A percentile compares a stretch with the other conserved stretches of the same genome.
These are phyloP conservation scores for Lactifluus pinguis DNA, from an alignment of 768 basidiomycete genomes.

Conservation along the genomic window DNA sequence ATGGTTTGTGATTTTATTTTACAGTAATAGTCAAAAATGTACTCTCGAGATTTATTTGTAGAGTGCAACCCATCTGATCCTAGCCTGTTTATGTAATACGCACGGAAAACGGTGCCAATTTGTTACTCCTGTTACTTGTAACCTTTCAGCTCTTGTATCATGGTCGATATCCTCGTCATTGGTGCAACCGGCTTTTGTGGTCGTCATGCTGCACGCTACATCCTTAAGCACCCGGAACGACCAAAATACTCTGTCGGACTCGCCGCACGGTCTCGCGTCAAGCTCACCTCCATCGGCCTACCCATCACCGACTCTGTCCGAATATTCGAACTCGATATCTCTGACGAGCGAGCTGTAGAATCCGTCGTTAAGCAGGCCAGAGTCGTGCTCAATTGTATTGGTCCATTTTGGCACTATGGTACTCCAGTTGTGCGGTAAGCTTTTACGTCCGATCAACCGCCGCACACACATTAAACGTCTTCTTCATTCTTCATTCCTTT, in stretches of 20 bases:
- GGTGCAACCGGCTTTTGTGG: constrained; percentile 20
- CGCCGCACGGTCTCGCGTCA: constrained; percentile 14
- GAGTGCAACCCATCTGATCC: neutral
- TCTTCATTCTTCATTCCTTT: too few relatives aligned
- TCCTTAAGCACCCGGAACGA: constrained; percentile 15
- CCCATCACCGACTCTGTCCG: constrained; percentile 24
- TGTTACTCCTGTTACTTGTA: too few relatives aligned
- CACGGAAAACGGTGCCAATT: too few relatives aligned
- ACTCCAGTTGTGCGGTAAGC: constrained; percentile 56
- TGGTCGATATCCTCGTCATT: constrained; percentile 18
- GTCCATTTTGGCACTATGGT: constrained; percentile 66
- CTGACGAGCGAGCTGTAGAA: constrained; percentile 44
- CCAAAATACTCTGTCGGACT: constrained; percentile 13
- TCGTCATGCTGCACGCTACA: constrained; percentile 16
- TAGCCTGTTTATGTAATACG: neutral
- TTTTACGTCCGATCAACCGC: constrained; percentile 19
- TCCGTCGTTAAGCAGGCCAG: constrained; percentile 44
- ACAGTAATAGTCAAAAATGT: constrained; percentile 1
- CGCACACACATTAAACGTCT: neutral
- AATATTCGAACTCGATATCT: constrained; percentile 51
- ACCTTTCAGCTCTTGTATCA: neutral
- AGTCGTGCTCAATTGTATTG: constrained; percentile 71
- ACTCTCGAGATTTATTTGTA: neutral
- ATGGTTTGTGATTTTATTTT: neutral
- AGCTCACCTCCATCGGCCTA: constrained; percentile 7